Evolutionary conservation across 495 filamentous ascomycete genomes (phyloP).

Genomic region (Poronia punctata): DNA sequence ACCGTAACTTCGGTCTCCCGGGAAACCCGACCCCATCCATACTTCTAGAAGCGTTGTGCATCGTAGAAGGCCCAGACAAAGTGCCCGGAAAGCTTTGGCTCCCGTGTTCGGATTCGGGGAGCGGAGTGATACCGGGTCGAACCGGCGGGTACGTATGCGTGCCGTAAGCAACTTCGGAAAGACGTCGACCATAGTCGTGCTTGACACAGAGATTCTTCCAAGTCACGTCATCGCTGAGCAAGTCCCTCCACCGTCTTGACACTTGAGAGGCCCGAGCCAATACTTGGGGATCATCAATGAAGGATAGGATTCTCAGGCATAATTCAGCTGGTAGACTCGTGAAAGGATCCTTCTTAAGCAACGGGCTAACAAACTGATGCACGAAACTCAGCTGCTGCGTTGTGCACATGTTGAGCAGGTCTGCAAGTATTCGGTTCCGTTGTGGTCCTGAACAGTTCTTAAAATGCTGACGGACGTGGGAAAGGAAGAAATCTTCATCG

Average conservation of each 20-base stretch:
- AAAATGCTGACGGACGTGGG: slow-evolving; percentile 45
- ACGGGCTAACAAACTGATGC: slow-evolving; percentile 82
- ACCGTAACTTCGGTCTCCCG: slow-evolving; percentile 41
- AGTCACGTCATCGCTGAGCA: slow-evolving; percentile 91
- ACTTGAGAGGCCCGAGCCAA: slow-evolving; percentile 90
- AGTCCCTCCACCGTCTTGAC: slow-evolving; percentile 83
- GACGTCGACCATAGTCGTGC: slow-evolving; percentile 68
- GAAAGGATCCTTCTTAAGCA: slow-evolving; percentile 94
- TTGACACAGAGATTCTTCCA: slow-evolving; percentile 97
- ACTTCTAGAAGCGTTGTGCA: slow-evolving; percentile 28
- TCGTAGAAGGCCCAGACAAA: slow-evolving; percentile 21
- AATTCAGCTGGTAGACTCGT: slow-evolving; percentile 82
- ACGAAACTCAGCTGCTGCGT: slow-evolving; percentile 93
- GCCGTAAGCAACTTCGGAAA: slow-evolving; percentile 37
- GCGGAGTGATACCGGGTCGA: slow-evolving; percentile 21
- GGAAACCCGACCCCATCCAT: slow-evolving; percentile 29
- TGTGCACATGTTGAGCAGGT: slow-evolving; percentile 84
- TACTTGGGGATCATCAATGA: slow-evolving; percentile 89
- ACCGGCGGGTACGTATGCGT: slow-evolving; percentile 14
- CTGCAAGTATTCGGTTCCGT: slow-evolving; percentile 61
- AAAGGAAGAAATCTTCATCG: slow-evolving; percentile 45
- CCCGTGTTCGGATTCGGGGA: slow-evolving; percentile 21
- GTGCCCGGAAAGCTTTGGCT: slow-evolving; percentile 33
- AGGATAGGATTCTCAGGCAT: slow-evolving; percentile 82
- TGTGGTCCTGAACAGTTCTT: slow-evolving; percentile 43